phyloP scores from a whole-genome alignment of 345 rosid species.

The Citrus trifoliata region DNA sequence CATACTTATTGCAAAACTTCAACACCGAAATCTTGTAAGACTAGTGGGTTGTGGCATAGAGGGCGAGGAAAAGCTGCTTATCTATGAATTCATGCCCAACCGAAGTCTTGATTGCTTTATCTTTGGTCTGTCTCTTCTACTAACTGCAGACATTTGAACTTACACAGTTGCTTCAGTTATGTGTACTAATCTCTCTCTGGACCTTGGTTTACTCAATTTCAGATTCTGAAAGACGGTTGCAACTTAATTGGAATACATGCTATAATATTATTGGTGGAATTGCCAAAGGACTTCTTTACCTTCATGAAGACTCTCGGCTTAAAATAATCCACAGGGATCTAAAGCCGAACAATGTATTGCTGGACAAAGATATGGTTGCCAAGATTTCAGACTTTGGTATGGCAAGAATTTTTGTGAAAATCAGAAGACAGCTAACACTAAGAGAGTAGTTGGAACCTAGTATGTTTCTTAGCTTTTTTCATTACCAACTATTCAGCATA shows the following conservation, averaged over 20 bases:
- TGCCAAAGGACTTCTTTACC: constrained; percentile 42
- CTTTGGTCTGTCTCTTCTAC: constrained; percentile 23
- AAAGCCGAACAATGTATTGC: constrained; percentile 39
- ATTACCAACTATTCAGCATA: neutral
- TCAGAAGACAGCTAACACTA: constrained; percentile 18
- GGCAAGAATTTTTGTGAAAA: constrained; percentile 32
- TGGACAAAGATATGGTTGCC: constrained; percentile 39
- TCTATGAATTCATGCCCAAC: constrained; percentile 44
- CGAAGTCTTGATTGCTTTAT: constrained; percentile 38
- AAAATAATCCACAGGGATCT: constrained; percentile 46
- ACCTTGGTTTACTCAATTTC: neutral
- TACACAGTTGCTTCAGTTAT: neutral
- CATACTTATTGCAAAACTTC: constrained; percentile 33
- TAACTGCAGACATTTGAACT: neutral
- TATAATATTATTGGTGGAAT: constrained; percentile 34
- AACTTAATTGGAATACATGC: constrained; percentile 39
- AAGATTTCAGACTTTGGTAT: constrained; percentile 52
- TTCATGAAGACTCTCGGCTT: constrained; percentile 49
- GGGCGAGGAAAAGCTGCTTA: constrained; percentile 32
- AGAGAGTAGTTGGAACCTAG: constrained; percentile 36
- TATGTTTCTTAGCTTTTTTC: constrained; percentile 1
- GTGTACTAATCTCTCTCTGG: neutral
- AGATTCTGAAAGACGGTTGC: constrained; percentile 24
- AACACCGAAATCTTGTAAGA: constrained; percentile 41
- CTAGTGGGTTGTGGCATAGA: constrained; percentile 34